A percentile compares a stretch with the other conserved stretches of the same genome.
Evolutionary conservation across 352 stramenopile species (phyloP).

Genomic region (Phytophthora multivora): DNA sequence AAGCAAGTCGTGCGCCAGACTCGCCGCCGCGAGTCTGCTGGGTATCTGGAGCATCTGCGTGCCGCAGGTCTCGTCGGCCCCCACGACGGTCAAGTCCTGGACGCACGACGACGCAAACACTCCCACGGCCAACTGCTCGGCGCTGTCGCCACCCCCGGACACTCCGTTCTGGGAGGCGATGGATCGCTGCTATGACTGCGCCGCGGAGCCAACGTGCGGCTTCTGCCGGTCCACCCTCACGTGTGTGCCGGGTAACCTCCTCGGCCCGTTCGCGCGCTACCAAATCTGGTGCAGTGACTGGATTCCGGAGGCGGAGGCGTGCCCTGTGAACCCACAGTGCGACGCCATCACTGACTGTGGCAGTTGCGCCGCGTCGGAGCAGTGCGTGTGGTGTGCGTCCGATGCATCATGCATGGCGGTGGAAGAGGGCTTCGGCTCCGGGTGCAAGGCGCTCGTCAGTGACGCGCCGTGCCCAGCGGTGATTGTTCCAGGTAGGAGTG

Average conservation of each 20-base stretch:
- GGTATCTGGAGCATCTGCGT: slow-evolving; percentile 18
- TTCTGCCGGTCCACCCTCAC: slow-evolving; percentile 93
- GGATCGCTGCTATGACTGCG: slow-evolving; percentile 74
- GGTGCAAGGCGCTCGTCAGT: slow-evolving; percentile 86
- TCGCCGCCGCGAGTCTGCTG: slow-evolving; percentile 21
- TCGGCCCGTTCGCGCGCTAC: slow-evolving; percentile 45
- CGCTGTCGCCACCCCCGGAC: slow-evolving; percentile 52
- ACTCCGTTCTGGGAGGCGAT: slow-evolving; percentile 68
- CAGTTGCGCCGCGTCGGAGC: slow-evolving; percentile 55
- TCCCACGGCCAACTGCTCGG: slow-evolving; percentile 50
- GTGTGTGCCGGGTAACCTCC: slow-evolving; percentile 74
- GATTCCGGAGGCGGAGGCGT: slow-evolving; percentile 62
- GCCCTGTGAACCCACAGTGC: slow-evolving; percentile 73
- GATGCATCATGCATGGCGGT: slow-evolving; percentile 83
- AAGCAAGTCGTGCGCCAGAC: slow-evolving; percentile 4
- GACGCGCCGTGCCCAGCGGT: slow-evolving; percentile 83
- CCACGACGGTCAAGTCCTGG: slow-evolving; percentile 32
- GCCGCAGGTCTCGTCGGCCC: slow-evolving; percentile 22
- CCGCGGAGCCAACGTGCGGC: slow-evolving; percentile 70
- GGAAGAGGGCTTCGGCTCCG: slow-evolving; percentile 79
- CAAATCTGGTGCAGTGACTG: slow-evolving; percentile 62
- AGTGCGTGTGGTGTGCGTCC: slow-evolving; percentile 92
- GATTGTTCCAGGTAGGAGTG: slow-evolving; percentile 64
- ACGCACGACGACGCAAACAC: slow-evolving; percentile 20
- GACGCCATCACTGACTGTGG: slow-evolving; percentile 57